Evolutionary conservation across 768 basidiomycete species (phyloP), one percentile per base, ranked within the genome.

Genomic region (Cystoderma amianthinum): DNA sequence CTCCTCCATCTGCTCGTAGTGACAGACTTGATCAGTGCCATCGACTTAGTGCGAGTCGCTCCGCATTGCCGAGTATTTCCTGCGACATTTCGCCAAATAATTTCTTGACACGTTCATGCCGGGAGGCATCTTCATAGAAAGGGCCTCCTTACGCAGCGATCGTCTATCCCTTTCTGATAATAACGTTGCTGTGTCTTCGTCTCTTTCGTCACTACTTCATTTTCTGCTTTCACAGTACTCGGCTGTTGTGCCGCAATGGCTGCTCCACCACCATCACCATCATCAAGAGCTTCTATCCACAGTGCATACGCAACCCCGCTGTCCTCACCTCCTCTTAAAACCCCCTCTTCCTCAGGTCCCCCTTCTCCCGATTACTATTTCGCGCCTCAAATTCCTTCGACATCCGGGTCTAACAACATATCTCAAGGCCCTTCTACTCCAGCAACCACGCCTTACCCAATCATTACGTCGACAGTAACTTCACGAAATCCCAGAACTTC

Each of bases 401-500:
- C 35, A 0, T 45, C 51, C n/a, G 25, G 25, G n/a, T 38, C 37
- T 10, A 19, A 13, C 16, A 38, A 10, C 20, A 22, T n/a, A 18
- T 13, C 9, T 22, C 12, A 12, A 5, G 21, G 12, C 11, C n/a
- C 11, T 10, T 16, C n/a, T 22, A 10, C 17, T 18, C 21, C 37
- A 16, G 37, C 17, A 9, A 10, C n/a, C 10, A 43, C 47, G 15
- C 44, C 44, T n/a, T 50, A 50, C 35, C 49, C 54, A 3, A 41
- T 55, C 16, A 52, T 55, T 41, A 55, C 51, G 11, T 44, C 54
- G 22, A 50, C 48, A 5, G 41, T 51, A 12, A 54, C 50, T 2
- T 44, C 49, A 13, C 44, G 48, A n/a, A 41, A 42, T 30, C 39
- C 41, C 6, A 24, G 25, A 19, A 12, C 39, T 24, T 6, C 34